phyloP scores from a whole-genome alignment of 495 filamentous ascomycete genomes.

The Schizothecium vesticola region DNA sequence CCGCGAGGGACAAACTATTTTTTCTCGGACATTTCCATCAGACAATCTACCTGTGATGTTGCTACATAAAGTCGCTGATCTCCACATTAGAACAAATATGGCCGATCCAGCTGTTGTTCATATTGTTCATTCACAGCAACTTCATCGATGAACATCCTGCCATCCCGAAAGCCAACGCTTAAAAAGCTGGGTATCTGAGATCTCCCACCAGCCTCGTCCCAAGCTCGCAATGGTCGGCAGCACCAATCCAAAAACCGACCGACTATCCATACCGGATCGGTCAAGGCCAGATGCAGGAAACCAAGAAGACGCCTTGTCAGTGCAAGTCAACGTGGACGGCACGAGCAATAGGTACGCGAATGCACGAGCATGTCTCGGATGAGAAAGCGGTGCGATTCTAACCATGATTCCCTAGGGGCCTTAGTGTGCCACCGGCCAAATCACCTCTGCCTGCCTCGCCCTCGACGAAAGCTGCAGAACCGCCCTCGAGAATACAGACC shows the following conservation, averaged over 20 bases:
- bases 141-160: background rate
- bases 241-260: background rate
- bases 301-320: slow-evolving; percentile 26
- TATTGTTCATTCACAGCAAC: background rate
- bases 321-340: slow-evolving; percentile 24
- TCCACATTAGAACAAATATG: background rate
- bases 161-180: background rate
- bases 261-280: background rate
- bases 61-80: background rate
- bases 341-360: slow-evolving; percentile 21
- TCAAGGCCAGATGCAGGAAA: slow-evolving; percentile 10
- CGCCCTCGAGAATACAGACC: slow-evolving; percentile 9
- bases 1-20: background rate
- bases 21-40: background rate
- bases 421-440: background rate
- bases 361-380: background rate
- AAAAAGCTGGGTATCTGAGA: background rate
- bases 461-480: slow-evolving; percentile 6
- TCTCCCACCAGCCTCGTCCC: background rate
- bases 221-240: background rate
- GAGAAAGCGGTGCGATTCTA: background rate
- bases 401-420: background rate
- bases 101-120: background rate
- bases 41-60: background rate
- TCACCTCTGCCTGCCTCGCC: slow-evolving; percentile 6